Evolutionary conservation across 495 filamentous ascomycete species (phyloP).

Genomic region (Aspergillus diversus): DNA sequence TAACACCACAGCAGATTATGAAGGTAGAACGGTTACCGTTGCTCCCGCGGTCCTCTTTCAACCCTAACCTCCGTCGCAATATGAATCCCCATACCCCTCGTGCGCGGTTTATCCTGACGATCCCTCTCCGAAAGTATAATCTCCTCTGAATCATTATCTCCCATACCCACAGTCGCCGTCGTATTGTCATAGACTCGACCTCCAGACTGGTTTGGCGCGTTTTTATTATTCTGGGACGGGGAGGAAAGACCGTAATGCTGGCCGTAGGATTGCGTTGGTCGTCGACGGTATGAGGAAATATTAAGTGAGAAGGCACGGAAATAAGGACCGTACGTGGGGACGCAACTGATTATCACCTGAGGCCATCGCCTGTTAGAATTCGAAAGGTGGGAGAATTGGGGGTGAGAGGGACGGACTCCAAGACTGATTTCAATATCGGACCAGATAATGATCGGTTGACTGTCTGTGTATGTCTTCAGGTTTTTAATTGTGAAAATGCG

Average conservation of each 20-base stretch:
- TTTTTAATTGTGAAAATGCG: constrained; percentile 54
- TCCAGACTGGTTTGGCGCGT: background rate
- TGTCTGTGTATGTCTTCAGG: constrained; percentile 48
- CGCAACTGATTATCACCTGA: constrained; percentile 49
- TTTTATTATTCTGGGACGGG: background rate
- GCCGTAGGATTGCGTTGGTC: constrained; percentile 1
- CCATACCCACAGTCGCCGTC: background rate
- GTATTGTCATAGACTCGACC: background rate
- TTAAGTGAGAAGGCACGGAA: constrained; percentile 43
- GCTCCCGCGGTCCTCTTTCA: constrained; percentile 4
- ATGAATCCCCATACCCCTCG: constrained; percentile 2
- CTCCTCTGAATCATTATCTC: background rate
- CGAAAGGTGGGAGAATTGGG: background rate
- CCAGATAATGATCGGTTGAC: constrained; percentile 52
- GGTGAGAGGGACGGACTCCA: constrained; percentile 31
- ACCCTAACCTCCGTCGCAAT: constrained; percentile 13
- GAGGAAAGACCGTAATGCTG: background rate
- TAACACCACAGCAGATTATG: too few relatives aligned
- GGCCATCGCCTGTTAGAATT: constrained; percentile 5
- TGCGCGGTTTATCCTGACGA: background rate
- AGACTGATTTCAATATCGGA: constrained; percentile 55
- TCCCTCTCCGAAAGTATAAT: background rate
- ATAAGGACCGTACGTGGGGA: constrained; percentile 55
- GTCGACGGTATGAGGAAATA: constrained; percentile 18
- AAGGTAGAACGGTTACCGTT: background rate